A percentile compares a stretch with the other conserved stretches of the same genome.
These are phyloP conservation scores for Boletus tomentosulus DNA, from an alignment of 768 basidiomycete species.

Conservation along the genomic window DNA sequence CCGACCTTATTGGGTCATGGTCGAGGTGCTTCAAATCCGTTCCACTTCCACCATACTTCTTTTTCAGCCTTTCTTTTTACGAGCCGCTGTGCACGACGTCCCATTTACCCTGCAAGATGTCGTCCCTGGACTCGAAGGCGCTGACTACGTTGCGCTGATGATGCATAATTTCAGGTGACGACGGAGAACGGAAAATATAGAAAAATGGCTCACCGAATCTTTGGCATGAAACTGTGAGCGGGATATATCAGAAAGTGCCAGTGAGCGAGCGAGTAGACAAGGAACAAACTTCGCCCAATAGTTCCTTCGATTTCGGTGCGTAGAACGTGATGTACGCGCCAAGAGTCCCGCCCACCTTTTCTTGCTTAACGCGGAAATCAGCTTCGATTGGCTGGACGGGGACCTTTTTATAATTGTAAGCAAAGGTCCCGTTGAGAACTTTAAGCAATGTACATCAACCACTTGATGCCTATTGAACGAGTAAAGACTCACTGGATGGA, in stretches of 20 bases:
- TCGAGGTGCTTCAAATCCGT: not conserved
- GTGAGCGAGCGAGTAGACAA: not conserved
- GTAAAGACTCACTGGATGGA: not conserved
- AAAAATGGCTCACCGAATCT: not conserved
- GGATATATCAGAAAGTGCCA: not conserved
- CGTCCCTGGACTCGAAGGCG: no score
- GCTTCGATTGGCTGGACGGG: not conserved
- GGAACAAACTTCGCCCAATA: not conserved
- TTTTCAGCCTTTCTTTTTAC: no score
- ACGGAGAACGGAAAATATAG: no score
- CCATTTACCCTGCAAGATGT: no score
- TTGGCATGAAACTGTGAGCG: not conserved
- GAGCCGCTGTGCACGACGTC: no score
- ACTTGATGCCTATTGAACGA: not conserved
- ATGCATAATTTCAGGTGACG: no score
- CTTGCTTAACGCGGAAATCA: not conserved
- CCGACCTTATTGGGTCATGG: no score
- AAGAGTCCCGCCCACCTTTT: no score
- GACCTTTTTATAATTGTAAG: not conserved
- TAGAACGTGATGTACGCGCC: not conserved
- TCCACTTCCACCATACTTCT: not conserved
- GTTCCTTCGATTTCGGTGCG: not conserved
- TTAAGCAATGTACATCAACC: not conserved
- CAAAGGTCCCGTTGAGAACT: not conserved
- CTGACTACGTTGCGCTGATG: no score